Base-by-base conservation (phyloP, 2,329 filamentous ascomycete species). In the Berkeleyomyces rouxiae region DNA sequence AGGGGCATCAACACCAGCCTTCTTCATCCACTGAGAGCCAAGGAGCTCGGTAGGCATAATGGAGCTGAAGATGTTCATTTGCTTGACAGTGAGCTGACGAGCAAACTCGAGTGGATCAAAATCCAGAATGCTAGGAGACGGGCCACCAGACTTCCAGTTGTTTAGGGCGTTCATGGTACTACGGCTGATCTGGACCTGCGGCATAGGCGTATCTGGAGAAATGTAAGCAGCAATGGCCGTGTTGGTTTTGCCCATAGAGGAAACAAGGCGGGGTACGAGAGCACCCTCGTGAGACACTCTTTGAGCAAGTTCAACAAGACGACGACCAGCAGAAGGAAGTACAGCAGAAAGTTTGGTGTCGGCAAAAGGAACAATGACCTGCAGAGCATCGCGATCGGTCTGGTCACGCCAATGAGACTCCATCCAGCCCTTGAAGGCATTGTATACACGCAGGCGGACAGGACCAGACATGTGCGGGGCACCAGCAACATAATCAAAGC, bases 401-500 rank as follows among this genome's bases (percentile, higher is more conserved):
- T 90, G 83, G 66, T 89, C 83, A 58, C 87, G 84, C 92, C 93
- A 99, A 73, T 99, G 90, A 5, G 88, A 93, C 75, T 97, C 93
- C 23, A 99, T 77, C 93, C 93, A 99, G 49, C 88, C 88, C 74
- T 99, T 99, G 79, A 99, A 90, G 63, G 90, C 86, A 71, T 99
- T 97, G 77, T 95, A 97, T 1, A 97, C 90, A 60, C 93, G 84
- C 58, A 99, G 77, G 59, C 91, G 85, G 31, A 97, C 92, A 0
- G 92, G 89, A 2, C 79, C 82, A 31, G 90, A 85, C 66, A 91
- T 74, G 64, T 84, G 81, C 31, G 84, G 82, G 58, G 85, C 87
- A 65, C 93, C 87, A 10, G 83, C 87, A 44, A 96, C 87, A 68
- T 96, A 96, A 64, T 96, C 88, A 72, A 95, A 99, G 39, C 95